Conservation (phyloP, 306 rosid species). For the Cajanus cajan region DNA sequence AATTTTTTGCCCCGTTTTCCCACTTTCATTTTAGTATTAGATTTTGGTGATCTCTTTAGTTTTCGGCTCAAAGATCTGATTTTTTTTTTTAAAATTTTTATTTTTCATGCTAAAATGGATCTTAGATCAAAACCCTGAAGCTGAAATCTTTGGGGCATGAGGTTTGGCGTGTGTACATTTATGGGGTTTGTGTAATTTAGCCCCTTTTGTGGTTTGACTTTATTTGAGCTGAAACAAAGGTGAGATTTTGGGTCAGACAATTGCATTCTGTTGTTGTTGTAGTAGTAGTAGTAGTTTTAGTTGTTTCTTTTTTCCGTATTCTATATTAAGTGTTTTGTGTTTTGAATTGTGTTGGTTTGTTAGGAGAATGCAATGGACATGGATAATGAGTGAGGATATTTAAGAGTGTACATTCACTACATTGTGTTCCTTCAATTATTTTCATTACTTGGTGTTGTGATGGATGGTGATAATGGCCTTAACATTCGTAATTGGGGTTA, state of each 20-base stretch:
- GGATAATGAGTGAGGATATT: slow-evolving; percentile 26
- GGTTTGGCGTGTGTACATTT: slow-evolving; percentile 34
- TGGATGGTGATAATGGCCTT: slow-evolving; percentile 91
- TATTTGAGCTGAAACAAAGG: slow-evolving; percentile 34
- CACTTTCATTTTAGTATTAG: slow-evolving; percentile 23
- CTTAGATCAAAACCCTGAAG: slow-evolving; percentile 38
- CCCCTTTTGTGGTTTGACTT: slow-evolving; percentile 33
- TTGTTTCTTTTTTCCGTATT: not conserved
- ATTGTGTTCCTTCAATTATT: slow-evolving; percentile 30
- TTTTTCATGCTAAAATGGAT: slow-evolving; percentile 15
- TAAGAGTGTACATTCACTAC: slow-evolving; percentile 11
- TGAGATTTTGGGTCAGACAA: slow-evolving; percentile 8
- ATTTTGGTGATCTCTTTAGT: slow-evolving; percentile 23
- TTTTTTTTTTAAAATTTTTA: not conserved
- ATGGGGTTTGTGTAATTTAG: slow-evolving; percentile 24
- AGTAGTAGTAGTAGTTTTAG: not conserved
- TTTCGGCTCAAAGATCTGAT: slow-evolving; percentile 37
- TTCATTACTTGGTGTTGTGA: slow-evolving; percentile 40
- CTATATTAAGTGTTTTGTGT: not conserved
- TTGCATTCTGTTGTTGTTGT: not conserved
- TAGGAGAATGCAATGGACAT: slow-evolving; percentile 32
- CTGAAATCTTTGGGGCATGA: slow-evolving; percentile 19
- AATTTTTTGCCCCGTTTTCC: not conserved
- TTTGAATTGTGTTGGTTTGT: slow-evolving; percentile 28
- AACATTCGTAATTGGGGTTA: slow-evolving; percentile 95